Base-by-base conservation (phyloP, 495 filamentous ascomycete species). In the Neurospora sp. region DNA sequence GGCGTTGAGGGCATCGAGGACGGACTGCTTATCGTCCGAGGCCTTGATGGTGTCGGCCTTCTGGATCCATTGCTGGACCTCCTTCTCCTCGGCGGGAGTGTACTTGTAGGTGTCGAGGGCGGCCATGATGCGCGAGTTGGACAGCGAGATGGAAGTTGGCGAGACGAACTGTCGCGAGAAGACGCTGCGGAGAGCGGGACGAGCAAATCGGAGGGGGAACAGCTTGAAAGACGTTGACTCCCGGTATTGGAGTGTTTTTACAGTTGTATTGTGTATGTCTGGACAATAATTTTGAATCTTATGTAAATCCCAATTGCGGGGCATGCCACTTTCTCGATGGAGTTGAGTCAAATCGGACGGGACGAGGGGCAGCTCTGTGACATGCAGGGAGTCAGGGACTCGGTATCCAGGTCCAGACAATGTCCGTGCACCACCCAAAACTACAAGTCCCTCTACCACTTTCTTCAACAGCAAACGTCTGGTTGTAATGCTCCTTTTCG, bases 61-160 rank as follows among this genome's bases (percentile, higher is more conserved):
- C 76, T 87, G 88, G 76, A 97, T 84, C 94, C 94, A 97, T 85
- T 94, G 89, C 78, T 90, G 88, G 80, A 96, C 90, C 81, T 96
- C 94, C 37, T 91, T 88, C 80, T 92, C 88, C 82, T 99, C 95
- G 72, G 87, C 83, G 74, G 88, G 84, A 71, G 88, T 89, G 81
- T 95, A 97, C 74, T 87, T 89, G 76, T 86, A 86, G 73, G 86
- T 79, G 70, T 89, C 84, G 84, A 94, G 92, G 76, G 93, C 88
- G 42, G 86, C 80, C 86, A 88, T 88, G 78, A 77, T 82, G 75
- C 75, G 74, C 53, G 53, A 61, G 53, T 61, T 61, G 53, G 22
- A 31, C 53, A 61, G 22, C 53, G 53, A 61, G 53, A 68, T 69
- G 45, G 37, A 40, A 68, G 48, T 72, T 16, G 70, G 70, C 53